Evolutionary conservation across 1,284 basidiomycete species (phyloP).

Genomic region (Taiwanofungus camphoratus): DNA sequence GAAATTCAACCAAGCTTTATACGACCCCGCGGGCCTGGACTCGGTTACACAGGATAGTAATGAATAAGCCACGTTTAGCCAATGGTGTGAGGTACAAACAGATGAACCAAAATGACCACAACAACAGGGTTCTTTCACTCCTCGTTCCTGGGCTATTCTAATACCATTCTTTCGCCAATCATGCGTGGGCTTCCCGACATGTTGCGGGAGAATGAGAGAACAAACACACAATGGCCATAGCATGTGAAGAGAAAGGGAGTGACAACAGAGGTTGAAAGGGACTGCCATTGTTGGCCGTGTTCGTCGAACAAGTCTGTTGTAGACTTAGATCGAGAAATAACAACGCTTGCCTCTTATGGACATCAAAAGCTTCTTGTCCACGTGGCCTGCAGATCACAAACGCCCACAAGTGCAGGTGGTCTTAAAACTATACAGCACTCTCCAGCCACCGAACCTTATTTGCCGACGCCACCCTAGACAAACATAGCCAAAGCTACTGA

Average conservation of each 20-base stretch:
- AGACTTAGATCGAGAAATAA: slow-evolving; percentile 5
- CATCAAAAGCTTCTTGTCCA: not conserved
- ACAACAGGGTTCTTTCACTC: too few relatives aligned
- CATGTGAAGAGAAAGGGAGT: slow-evolving; percentile 1
- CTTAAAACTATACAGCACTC: slow-evolving; percentile 28
- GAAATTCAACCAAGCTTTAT: slow-evolving; percentile 8
- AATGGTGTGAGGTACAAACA: too few relatives aligned
- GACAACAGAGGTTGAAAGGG: slow-evolving; percentile 20
- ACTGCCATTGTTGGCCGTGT: slow-evolving; percentile 18
- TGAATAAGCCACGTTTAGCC: too few relatives aligned
- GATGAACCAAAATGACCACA: too few relatives aligned
- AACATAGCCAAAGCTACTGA: slow-evolving; percentile 25
- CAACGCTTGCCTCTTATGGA: slow-evolving; percentile 19
- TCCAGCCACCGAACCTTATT: slow-evolving; percentile 34
- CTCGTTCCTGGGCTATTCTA: too few relatives aligned
- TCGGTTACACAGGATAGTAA: too few relatives aligned
- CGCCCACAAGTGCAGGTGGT: slow-evolving; percentile 4
- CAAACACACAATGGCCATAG: too few relatives aligned
- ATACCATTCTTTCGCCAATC: too few relatives aligned
- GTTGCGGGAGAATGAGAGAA: too few relatives aligned
- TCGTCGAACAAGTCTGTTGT: not conserved
- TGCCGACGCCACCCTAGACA: slow-evolving; percentile 17
- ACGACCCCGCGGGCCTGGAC: too few relatives aligned
- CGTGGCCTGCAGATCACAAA: not conserved
- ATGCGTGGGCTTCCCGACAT: too few relatives aligned